Percentiles rank a stretch among this genome's conserved stretches.
These are phyloP conservation scores for Podospora pseudopauciseta DNA, from an alignment of 495 filamentous ascomycete genomes.

Conservation along the genomic window DNA sequence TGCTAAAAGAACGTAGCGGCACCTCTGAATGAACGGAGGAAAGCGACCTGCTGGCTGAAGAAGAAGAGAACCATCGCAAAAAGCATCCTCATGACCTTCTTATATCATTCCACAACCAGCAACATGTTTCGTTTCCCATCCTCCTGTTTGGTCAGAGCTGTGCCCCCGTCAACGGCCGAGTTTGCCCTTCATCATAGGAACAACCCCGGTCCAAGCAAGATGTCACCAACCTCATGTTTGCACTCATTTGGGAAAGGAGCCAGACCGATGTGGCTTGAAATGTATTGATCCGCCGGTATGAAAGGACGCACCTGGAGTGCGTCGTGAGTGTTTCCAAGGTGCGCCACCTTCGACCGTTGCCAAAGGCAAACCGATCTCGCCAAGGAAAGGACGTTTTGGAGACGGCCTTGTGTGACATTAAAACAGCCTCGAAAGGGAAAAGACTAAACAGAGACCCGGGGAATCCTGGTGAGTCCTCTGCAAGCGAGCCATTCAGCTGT, in stretches of 20 bases:
- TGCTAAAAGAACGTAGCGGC: slow-evolving; percentile 5
- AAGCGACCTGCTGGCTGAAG: background rate
- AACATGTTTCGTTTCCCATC: background rate
- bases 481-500: slow-evolving; percentile 1
- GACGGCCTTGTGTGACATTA: background rate
- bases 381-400: background rate
- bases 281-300: background rate
- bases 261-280: slow-evolving; percentile 1
- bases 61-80: background rate
- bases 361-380: slow-evolving; percentile 8
- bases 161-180: background rate
- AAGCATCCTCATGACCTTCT: background rate
- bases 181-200: background rate
- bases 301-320: background rate
- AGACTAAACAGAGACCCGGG: background rate
- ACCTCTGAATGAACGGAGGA: background rate
- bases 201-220: background rate
- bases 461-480: background rate
- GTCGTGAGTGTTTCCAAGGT: background rate
- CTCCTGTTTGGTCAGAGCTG: background rate
- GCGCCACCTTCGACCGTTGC: background rate
- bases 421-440: background rate
- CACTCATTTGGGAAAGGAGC: background rate
- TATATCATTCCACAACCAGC: slow-evolving; percentile 8
- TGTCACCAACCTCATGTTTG: slow-evolving; percentile 1